Conservation (phyloP, 495 filamentous ascomycete genomes). For the Evernia prunastri region DNA sequence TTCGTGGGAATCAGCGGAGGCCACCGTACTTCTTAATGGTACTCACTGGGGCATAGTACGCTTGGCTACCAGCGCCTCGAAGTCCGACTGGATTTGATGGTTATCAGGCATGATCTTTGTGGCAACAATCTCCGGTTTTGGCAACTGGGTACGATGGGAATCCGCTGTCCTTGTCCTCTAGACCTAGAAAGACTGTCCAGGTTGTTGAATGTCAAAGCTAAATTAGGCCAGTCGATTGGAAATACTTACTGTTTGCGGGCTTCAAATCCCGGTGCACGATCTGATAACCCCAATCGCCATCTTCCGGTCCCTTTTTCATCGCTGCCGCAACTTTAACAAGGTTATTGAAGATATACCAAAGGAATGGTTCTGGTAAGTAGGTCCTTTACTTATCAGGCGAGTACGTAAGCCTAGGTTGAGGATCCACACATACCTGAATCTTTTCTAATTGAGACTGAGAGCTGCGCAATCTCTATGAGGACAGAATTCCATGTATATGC, state of each 20-base stretch:
- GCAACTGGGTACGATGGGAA: neutral
- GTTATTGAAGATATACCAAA: neutral
- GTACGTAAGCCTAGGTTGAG: neutral
- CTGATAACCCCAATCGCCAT: neutral
- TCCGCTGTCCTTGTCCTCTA: neutral
- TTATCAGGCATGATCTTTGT: neutral
- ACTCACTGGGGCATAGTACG: neutral
- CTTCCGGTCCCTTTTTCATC: neutral
- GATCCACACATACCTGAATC: neutral
- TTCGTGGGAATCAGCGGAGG: neutral
- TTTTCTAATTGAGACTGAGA: neutral
- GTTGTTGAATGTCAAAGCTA: neutral
- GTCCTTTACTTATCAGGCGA: neutral
- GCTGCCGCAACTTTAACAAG: neutral
- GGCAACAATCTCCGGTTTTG: neutral
- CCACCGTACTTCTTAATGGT: neutral
- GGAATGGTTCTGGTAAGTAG: neutral
- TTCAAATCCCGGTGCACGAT: neutral
- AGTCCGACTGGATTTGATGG: neutral
- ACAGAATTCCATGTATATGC: conserved; percentile 3
- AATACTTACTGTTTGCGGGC: neutral
- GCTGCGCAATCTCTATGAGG: neutral
- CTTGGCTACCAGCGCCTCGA: neutral
- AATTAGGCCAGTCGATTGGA: neutral
- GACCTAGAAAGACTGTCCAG: neutral